A percentile compares a stretch with the other conserved stretches of the same genome.
Conservation (phyloP, 108 stramenopile genomes). For the Asterionellopsis glacialis region DNA sequence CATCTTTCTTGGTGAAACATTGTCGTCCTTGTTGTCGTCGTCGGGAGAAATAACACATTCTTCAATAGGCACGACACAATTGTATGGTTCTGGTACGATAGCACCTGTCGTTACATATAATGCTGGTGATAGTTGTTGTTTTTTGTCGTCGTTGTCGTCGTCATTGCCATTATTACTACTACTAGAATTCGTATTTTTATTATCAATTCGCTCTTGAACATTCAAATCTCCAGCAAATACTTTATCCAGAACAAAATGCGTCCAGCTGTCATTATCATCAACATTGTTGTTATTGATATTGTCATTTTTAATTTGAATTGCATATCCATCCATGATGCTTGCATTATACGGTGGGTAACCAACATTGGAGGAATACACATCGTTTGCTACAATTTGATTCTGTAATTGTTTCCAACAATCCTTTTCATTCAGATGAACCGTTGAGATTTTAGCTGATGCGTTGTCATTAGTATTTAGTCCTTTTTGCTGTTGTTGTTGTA, state of each 20-base stretch:
- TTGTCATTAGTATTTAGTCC: not conserved
- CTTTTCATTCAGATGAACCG: not conserved
- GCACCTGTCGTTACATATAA: constrained; percentile 85
- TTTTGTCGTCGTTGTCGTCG: not conserved
- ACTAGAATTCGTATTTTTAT: constrained; percentile 3
- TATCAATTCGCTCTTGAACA: not conserved
- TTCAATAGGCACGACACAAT: constrained; percentile 83
- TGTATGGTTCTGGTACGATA: constrained; percentile 52
- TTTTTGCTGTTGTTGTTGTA: constrained; percentile 8
- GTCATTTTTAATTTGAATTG: constrained; percentile 16
- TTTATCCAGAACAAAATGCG: constrained; percentile 45
- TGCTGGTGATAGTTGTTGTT: constrained; percentile 30
- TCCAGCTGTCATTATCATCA: constrained; percentile 14
- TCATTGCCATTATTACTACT: constrained; percentile 1
- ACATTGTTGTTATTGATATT: not conserved
- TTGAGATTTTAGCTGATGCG: not conserved
- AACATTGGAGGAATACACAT: constrained; percentile 44
- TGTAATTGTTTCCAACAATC: constrained; percentile 21
- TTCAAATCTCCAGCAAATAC: constrained; percentile 58
- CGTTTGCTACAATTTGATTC: constrained; percentile 36
- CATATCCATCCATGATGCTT: constrained; percentile 87
- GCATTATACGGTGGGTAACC: constrained; percentile 81
- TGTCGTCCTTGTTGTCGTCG: no score
- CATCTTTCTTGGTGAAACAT: not conserved
- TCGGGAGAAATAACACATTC: constrained; percentile 22